These are phyloP conservation scores for Effrenium voratum DNA, from an alignment of 73 alveolate species.

Conservation along the genomic window DNA sequence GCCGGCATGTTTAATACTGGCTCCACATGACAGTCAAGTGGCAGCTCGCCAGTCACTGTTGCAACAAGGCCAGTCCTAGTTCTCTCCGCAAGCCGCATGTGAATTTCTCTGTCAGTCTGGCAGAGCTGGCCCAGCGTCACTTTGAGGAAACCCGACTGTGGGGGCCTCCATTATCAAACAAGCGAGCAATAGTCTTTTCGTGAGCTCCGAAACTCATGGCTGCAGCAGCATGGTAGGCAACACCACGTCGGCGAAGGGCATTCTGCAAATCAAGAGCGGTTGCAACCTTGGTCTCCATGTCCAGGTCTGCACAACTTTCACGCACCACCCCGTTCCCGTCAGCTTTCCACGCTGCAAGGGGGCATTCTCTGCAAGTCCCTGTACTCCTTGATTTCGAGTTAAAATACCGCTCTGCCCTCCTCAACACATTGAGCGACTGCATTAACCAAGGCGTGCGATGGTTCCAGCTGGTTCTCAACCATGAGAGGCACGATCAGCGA, in stretches of 20 bases:
- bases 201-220: not conserved
- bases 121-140: not conserved
- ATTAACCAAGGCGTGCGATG: not conserved
- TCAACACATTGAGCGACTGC: not conserved
- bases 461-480: not conserved
- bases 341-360: not conserved
- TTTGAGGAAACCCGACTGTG: not conserved
- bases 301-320: not conserved
- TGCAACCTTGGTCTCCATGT: not conserved
- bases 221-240: not conserved
- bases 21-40: not conserved
- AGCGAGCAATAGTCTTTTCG: not conserved
- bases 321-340: not conserved
- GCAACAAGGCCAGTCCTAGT: not conserved
- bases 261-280: not conserved
- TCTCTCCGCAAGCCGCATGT: not conserved
- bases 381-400: not conserved
- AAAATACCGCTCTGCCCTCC: not conserved
- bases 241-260: not conserved
- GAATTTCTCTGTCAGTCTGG: not conserved
- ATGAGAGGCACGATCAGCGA: not conserved
- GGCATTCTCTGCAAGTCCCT: not conserved
- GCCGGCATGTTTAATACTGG: not conserved
- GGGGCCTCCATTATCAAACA: not conserved
- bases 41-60: not conserved